phyloP scores from a whole-genome alignment of 768 basidiomycete species.

The Hypholoma sublateritium region DNA sequence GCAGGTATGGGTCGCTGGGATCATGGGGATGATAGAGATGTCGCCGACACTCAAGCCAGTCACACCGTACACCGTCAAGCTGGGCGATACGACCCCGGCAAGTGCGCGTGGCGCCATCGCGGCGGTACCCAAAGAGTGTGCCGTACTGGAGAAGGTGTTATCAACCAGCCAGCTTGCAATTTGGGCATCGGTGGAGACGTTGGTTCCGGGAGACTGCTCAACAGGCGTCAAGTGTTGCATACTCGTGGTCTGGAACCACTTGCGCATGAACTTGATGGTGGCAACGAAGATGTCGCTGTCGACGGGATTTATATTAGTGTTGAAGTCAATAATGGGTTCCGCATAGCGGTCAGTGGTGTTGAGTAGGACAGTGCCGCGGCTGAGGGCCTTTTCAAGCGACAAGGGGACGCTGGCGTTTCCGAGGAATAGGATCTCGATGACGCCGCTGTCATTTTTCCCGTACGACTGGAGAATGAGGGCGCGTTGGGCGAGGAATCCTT shows the following conservation, averaged over 20 bases:
- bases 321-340: conserved; percentile 9
- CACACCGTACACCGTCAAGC: conserved; percentile 10
- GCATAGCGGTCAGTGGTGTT: conserved; percentile 10
- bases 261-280: conserved; percentile 3
- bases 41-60: conserved; percentile 12
- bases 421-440: not conserved
- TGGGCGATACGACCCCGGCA: conserved; percentile 9
- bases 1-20: conserved; percentile 11
- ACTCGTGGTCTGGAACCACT: conserved; percentile 1
- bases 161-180: not conserved
- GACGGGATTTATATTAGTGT: conserved; percentile 10
- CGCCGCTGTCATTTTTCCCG: not conserved
- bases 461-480: not conserved
- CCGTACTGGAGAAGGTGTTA: not conserved
- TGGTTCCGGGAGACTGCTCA: not conserved
- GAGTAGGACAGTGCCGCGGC: conserved; percentile 14
- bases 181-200: not conserved
- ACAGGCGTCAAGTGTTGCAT: not conserved
- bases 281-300: conserved; percentile 9
- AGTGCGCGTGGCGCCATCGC: not conserved
- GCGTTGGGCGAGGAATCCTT: conserved; percentile 6
- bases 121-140: not conserved
- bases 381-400: conserved; percentile 9
- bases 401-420: not conserved
- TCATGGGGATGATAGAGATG: conserved; percentile 12